phyloP scores from a whole-genome alignment of 768 basidiomycete species.

The Pisolithus orientalis region DNA sequence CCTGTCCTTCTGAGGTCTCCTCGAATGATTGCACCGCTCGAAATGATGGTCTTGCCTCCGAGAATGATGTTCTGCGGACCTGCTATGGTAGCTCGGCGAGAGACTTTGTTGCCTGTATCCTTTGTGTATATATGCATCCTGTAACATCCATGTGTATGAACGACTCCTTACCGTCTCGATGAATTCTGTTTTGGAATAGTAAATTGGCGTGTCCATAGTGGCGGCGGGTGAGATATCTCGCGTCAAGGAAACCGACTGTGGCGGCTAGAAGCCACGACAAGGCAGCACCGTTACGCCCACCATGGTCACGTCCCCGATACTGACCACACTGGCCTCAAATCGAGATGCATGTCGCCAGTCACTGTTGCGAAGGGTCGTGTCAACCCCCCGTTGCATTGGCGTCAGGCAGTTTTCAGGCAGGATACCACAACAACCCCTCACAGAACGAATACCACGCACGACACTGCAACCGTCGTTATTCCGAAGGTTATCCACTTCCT shows the following conservation, averaged over 20 bases:
- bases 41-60: constrained; percentile 94
- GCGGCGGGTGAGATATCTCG: constrained; percentile 12
- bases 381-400: neutral
- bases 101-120: constrained; percentile 97
- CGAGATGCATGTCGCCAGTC: constrained; percentile 13
- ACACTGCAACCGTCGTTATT: neutral
- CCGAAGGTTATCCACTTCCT: constrained; percentile 11
- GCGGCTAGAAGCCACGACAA: neutral
- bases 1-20: constrained; percentile 89
- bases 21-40: constrained; percentile 82
- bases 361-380: constrained; percentile 3
- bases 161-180: constrained; percentile 72
- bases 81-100: constrained; percentile 82
- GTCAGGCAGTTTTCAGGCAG: constrained; percentile 3
- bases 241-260: neutral
- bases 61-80: constrained; percentile 97
- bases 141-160: neutral
- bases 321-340: constrained; percentile 4
- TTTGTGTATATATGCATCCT: constrained; percentile 25
- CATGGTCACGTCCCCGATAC: constrained; percentile 5
- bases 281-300: neutral
- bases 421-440: neutral
- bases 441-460: constrained; percentile 1
- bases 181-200: constrained; percentile 77
- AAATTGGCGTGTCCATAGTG: constrained; percentile 65